A percentile compares a stretch with the other conserved stretches of the same genome.
Evolutionary conservation across 2,329 filamentous ascomycete species (phyloP).

Genomic region (Bimuria novae-zelandiae): DNA sequence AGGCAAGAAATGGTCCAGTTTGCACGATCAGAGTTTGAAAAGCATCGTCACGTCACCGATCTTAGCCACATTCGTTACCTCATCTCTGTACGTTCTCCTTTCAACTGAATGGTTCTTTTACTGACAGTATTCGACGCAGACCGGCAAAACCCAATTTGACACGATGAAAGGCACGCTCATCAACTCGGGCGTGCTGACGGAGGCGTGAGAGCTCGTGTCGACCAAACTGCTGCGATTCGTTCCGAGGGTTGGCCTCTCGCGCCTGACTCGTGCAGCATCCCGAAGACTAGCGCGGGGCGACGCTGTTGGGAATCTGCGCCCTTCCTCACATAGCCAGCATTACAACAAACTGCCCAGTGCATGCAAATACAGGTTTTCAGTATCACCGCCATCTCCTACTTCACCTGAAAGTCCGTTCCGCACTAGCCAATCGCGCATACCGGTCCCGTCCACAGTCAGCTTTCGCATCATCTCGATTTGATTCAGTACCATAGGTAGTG

Average conservation of each 20-base stretch:
- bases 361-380: background rate
- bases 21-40: slow-evolving; percentile 55
- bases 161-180: slow-evolving; percentile 49
- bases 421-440: background rate
- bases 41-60: slow-evolving; percentile 52
- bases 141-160: slow-evolving; percentile 57
- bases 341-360: background rate
- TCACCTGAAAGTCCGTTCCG: background rate
- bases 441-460: background rate
- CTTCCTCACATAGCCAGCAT: background rate
- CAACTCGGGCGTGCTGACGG: slow-evolving; percentile 30
- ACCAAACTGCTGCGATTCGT: background rate
- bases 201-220: background rate
- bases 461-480: too few species aligned
- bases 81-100: slow-evolving; percentile 35
- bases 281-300: slow-evolving; percentile 6
- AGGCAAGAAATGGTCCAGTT: slow-evolving; percentile 53
- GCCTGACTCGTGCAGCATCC: slow-evolving; percentile 2
- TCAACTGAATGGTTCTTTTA: background rate
- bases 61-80: slow-evolving; percentile 27
- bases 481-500: too few species aligned
- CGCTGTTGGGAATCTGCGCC: background rate
- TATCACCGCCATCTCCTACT: background rate
- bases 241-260: background rate
- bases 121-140: slow-evolving; percentile 32